Percentiles rank a stretch among this genome's conserved stretches.
Conservation (phyloP, 2,329 filamentous ascomycete species). For the Phialemoniopsis sp. region DNA sequence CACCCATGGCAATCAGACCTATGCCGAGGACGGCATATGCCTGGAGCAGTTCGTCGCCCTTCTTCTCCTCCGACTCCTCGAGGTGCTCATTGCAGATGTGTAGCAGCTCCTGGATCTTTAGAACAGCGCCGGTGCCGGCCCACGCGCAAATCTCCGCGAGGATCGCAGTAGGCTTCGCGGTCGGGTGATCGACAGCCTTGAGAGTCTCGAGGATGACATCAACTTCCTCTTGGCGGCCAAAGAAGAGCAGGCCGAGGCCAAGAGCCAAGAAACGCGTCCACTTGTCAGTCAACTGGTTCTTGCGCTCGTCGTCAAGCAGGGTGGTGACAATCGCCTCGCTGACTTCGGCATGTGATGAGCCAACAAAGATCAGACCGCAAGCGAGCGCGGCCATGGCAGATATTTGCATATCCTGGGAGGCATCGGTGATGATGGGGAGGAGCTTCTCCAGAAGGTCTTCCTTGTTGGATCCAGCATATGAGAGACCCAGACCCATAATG, state of each 20-base stretch:
- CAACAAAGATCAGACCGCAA: conserved; percentile 86
- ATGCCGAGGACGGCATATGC: conserved; percentile 94
- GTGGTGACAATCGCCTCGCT: conserved; percentile 90
- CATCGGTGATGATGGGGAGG: conserved; percentile 82
- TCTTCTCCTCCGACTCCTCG: conserved; percentile 91
- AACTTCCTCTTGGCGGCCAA: conserved; percentile 97
- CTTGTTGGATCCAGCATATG: conserved; percentile 92
- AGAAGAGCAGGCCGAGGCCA: conserved; percentile 89
- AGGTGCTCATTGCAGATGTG: conserved; percentile 98
- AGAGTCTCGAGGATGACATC: conserved; percentile 95
- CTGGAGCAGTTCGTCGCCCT: conserved; percentile 91
- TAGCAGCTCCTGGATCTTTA: conserved; percentile 95
- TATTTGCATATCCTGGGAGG: conserved; percentile 84
- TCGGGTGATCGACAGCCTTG: conserved; percentile 94
- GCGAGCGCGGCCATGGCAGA: conserved; percentile 94
- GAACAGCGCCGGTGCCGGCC: conserved; percentile 93
- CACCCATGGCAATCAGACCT: conserved; percentile 93
- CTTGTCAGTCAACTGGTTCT: conserved; percentile 90
- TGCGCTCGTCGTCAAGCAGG: conserved; percentile 87
- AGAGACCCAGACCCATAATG: conserved; percentile 93
- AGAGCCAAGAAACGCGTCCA: conserved; percentile 97
- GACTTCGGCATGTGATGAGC: conserved; percentile 85
- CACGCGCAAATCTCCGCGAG: conserved; percentile 96
- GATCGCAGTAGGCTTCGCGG: conserved; percentile 92
- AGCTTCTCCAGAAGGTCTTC: conserved; percentile 82